Percentiles rank a stretch among this genome's conserved stretches.
Evolutionary conservation across 2,329 filamentous ascomycete genomes (phyloP).

Genomic region (Fusarium metavorans): DNA sequence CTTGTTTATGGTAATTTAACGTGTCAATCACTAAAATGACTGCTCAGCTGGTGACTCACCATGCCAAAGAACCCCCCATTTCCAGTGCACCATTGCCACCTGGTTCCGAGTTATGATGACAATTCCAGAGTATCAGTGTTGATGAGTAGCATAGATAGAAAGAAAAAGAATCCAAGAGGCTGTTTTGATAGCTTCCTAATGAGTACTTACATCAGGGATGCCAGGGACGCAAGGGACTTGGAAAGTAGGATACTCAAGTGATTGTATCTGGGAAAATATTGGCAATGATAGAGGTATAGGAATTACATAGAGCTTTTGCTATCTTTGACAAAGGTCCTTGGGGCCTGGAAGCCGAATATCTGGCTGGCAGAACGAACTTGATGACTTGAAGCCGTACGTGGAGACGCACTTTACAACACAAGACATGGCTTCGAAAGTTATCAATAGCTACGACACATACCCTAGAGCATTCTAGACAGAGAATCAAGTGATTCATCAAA

Average conservation of each 20-base stretch:
- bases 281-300: not conserved
- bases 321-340: not conserved
- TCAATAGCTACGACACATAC: not conserved
- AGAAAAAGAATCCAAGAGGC: not conserved
- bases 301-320: not conserved
- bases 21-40: not conserved
- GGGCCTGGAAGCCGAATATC: not conserved
- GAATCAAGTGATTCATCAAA: not conserved
- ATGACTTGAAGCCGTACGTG: not conserved
- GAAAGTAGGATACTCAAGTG: not conserved
- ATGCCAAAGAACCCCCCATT: not conserved
- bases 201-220: not conserved
- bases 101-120: not conserved
- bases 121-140: not conserved
- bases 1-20: not conserved
- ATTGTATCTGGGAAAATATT: not conserved
- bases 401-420: not conserved
- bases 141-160: not conserved
- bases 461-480: not conserved
- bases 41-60: not conserved
- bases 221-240: not conserved
- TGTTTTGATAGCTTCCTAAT: not conserved
- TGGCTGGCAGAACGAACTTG: not conserved
- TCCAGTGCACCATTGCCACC: not conserved
- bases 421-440: not conserved